Evolutionary conservation across 192 early-diverging fungal genomes (phyloP), one percentile per base, ranked within the genome.

Genomic region (Backusella luteola): DNA sequence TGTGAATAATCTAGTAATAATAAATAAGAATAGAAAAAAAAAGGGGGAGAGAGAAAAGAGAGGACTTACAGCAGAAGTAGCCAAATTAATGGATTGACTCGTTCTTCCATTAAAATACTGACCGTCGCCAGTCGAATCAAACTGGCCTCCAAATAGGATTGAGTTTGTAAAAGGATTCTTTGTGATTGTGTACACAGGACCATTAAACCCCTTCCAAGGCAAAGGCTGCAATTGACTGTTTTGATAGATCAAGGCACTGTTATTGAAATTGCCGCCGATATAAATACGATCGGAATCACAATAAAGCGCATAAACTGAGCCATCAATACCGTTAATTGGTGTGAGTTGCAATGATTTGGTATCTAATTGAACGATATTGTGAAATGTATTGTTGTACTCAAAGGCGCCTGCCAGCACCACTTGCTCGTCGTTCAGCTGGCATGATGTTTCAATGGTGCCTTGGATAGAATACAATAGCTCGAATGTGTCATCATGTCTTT

Each of bases 201-300:
- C 92, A 73, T 93, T 86, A 38, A 94, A 76, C 1, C 92, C 93
- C 17, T 87, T 87, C 80, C 90, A 93, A 35, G 93, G 89, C 14
- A 93, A 44, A 0, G 84, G 34, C 11, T 52, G 67, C 90, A 92
- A 94, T 0, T 36, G 34, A 38, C 34, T 34, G 53, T 67, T 67
- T 34, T 75, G 53, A 41, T 80, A 80, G 4, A 80, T 63, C 56
- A 63, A 12, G 34, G 77, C 78, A 53, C 34, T 38, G 23, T 12
- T 38, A 66, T 75, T 38, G 34, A 84, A 84, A 17, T 70, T 34
- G 46, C 82, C 82, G 52, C 82, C 82, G 6, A 84, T 73, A 44
- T 70, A 67, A 14, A 74, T 44, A 12, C 19, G 17, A 12, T 73
- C 15, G 23, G 56, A 41, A 34, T 84, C 79, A 66, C 82, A 84